Conservation (phyloP, 352 stramenopile genomes). For the Globisporangium paddicum region DNA sequence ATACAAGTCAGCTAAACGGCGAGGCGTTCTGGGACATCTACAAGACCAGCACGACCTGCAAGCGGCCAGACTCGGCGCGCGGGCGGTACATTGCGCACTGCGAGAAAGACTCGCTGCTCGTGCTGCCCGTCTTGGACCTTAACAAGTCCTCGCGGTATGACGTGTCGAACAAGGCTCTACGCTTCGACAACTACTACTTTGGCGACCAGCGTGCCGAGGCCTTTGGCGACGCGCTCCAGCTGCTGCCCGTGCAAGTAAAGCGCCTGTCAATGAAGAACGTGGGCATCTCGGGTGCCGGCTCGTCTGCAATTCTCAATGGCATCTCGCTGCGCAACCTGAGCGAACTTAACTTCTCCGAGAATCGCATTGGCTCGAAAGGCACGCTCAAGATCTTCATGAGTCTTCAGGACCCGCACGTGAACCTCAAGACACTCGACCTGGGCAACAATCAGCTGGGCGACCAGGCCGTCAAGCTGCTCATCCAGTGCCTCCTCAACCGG, state of each 20-base stretch:
- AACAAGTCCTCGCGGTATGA: conserved; percentile 45
- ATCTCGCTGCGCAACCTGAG: conserved; percentile 43
- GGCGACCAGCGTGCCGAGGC: conserved; percentile 60
- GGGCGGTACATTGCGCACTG: conserved; percentile 60
- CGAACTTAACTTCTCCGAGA: conserved; percentile 68
- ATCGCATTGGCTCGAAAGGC: conserved; percentile 50
- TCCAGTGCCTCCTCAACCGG: conserved; percentile 62
- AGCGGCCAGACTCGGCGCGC: conserved; percentile 41
- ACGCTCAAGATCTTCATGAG: conserved; percentile 50
- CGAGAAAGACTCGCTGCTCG: conserved; percentile 50
- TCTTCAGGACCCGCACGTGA: conserved; percentile 46
- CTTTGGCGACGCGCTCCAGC: conserved; percentile 48
- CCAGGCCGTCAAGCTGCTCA: conserved; percentile 42
- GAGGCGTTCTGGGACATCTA: conserved; percentile 59
- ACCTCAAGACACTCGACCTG: conserved; percentile 58
- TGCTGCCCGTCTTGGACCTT: conserved; percentile 61
- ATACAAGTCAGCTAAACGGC: conserved; percentile 10
- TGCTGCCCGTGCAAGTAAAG: conserved; percentile 51
- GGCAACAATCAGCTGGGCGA: conserved; percentile 74
- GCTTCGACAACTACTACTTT: conserved; percentile 77
- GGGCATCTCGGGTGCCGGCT: conserved; percentile 48
- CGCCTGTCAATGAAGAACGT: conserved; percentile 71
- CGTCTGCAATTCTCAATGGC: conserved; percentile 51
- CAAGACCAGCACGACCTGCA: conserved; percentile 32
- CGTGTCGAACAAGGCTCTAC: conserved; percentile 26